phyloP scores from a whole-genome alignment of 192 early-diverging fungal species.

The Coemansia javaensis region DNA sequence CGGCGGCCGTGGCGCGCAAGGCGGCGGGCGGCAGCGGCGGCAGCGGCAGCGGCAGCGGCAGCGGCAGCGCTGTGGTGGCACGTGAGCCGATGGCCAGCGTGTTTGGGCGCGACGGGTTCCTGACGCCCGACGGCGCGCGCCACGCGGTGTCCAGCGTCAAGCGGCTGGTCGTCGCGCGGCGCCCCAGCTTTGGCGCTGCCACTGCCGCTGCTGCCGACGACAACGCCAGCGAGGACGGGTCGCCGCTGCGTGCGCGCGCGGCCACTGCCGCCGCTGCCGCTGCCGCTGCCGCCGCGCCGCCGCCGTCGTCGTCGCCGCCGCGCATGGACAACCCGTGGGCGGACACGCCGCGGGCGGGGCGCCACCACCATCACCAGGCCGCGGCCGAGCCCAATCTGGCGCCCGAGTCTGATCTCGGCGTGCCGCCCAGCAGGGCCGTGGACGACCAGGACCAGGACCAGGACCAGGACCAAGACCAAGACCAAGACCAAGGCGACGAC shows the following conservation, averaged over 20 bases:
- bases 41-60: constrained; percentile 29
- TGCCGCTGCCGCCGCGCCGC: neutral
- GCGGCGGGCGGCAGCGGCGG: too few species aligned
- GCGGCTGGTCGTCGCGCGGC: constrained; percentile 60
- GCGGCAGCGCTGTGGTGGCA: too few species aligned
- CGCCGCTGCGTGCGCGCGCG: constrained; percentile 8
- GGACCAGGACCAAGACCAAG: too few species aligned
- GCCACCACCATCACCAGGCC: too few species aligned
- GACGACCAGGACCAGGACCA: too few species aligned
- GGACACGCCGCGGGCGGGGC: constrained; percentile 1
- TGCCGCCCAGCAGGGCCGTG: neutral
- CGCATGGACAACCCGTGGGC: constrained; percentile 14
- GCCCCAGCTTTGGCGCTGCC: constrained; percentile 19
- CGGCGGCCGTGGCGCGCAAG: constrained; percentile 6
- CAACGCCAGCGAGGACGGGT: too few species aligned
- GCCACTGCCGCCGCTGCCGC: too few species aligned
- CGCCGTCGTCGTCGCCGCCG: constrained; percentile 8
- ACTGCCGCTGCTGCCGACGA: neutral
- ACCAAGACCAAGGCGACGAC: too few species aligned
- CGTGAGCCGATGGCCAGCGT: too few species aligned
- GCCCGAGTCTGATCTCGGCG: neutral
- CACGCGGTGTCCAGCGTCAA: constrained; percentile 70
- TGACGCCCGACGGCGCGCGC: constrained; percentile 63
- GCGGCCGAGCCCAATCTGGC: too few species aligned
- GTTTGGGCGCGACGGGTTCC: constrained; percentile 53